A percentile compares a stretch with the other conserved stretches of the same genome.
These are phyloP conservation scores for Aaosphaeria arxii DNA, from an alignment of 2,329 filamentous ascomycete species.

Conservation along the genomic window DNA sequence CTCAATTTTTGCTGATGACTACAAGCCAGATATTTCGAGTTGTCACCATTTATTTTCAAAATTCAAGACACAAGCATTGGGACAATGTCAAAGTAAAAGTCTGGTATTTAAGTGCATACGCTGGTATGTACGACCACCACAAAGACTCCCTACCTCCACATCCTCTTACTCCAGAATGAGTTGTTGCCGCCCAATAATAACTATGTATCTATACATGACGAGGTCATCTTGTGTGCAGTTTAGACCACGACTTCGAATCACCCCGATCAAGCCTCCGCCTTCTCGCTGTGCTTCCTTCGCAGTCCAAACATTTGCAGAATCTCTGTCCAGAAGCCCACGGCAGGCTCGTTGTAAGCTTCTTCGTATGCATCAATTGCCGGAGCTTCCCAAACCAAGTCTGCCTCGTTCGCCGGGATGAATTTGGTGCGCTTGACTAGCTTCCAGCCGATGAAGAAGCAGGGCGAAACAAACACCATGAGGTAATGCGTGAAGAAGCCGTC, in stretches of 20 bases:
- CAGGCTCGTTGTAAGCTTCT: conserved; percentile 40
- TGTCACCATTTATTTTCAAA: no score
- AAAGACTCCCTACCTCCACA: no score
- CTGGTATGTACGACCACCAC: no score
- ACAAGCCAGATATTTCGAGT: no score
- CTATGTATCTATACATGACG: no score
- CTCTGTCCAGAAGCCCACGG: conserved; percentile 36
- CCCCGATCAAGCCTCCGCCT: background rate
- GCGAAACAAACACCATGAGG: conserved; percentile 36
- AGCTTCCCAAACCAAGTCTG: conserved; percentile 43
- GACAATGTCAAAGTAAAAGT: no score
- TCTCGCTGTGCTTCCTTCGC: background rate
- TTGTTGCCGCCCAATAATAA: no score
- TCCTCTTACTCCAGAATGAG: no score
- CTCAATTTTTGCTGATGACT: no score
- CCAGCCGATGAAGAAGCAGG: conserved; percentile 56
- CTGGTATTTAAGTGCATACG: no score
- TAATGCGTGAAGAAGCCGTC: background rate
- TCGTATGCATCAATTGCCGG: conserved; percentile 39
- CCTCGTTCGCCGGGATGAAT: conserved; percentile 51
- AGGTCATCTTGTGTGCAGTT: no score
- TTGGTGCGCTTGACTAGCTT: conserved; percentile 62
- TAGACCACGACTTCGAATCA: background rate
- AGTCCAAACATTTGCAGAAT: conserved; percentile 31
- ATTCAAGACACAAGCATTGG: no score